These are phyloP conservation scores for Phytophthora niederhauseri DNA, from an alignment of 352 stramenopile genomes.

Conservation along the genomic window DNA sequence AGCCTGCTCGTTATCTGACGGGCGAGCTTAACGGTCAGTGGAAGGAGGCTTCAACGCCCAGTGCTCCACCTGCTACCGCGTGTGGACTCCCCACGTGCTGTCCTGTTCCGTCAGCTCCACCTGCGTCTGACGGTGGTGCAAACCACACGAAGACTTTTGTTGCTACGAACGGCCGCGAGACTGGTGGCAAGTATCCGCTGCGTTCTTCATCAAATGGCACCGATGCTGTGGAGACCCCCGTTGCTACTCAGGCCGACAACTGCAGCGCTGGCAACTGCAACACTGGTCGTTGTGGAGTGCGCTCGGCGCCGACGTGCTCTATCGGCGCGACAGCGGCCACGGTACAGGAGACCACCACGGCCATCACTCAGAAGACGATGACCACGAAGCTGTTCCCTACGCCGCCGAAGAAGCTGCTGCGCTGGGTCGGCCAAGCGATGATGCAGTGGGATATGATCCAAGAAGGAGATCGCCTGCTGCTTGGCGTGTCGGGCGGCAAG, in stretches of 20 bases:
- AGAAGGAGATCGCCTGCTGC: conserved; percentile 94
- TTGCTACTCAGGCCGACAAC: conserved; percentile 7
- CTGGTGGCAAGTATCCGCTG: conserved; percentile 61
- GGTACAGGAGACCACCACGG: conserved; percentile 47
- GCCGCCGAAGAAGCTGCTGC: conserved; percentile 83
- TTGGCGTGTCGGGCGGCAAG: conserved; percentile 97
- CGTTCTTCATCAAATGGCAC: conserved; percentile 31
- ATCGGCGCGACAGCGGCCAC: conserved; percentile 24
- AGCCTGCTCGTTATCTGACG: conserved; percentile 52
- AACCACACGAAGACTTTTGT: conserved; percentile 25
- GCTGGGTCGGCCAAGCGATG: conserved; percentile 87
- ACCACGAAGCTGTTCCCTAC: conserved; percentile 60
- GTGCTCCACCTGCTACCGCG: conserved; percentile 2
- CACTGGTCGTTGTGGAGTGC: conserved; percentile 20
- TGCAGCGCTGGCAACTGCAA: conserved; percentile 32
- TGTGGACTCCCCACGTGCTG: conserved; percentile 25
- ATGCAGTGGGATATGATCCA: conserved; percentile 97
- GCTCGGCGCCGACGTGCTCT: conserved; percentile 17
- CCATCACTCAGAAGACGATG: conserved; percentile 55
- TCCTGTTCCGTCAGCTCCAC: conserved; percentile 18
- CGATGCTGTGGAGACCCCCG: conserved; percentile 17
- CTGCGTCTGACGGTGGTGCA: conserved; percentile 22
- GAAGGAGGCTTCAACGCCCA: conserved; percentile 25
- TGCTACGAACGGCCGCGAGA: conserved; percentile 35
- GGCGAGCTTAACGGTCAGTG: conserved; percentile 56